phyloP scores from a whole-genome alignment of 805 yeast species.

The Myxozyma mucilagina region DNA sequence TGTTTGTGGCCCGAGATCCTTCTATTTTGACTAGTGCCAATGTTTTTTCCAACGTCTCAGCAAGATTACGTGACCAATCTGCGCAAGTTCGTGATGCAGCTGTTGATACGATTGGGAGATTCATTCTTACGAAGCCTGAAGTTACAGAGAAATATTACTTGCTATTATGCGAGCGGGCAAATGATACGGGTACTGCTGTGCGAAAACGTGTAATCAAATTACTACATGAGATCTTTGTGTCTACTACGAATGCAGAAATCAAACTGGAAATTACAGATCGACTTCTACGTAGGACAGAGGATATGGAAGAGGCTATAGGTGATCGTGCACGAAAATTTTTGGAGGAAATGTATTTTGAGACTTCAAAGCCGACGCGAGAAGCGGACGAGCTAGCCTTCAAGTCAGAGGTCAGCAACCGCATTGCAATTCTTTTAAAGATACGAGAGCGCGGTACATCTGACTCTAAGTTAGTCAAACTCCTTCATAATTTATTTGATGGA shows the following conservation, averaged over 20 bases:
- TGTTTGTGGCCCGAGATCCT: conserved; percentile 55
- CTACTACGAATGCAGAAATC: conserved; percentile 37
- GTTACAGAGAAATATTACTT: conserved; percentile 52
- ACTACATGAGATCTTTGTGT: conserved; percentile 50
- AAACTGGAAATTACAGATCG: conserved; percentile 51
- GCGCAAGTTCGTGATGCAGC: conserved; percentile 77
- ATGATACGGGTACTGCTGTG: conserved; percentile 65
- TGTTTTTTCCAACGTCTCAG: conserved; percentile 55
- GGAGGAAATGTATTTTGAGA: conserved; percentile 21
- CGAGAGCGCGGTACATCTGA: conserved; percentile 19
- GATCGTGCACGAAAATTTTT: conserved; percentile 15
- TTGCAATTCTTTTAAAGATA: conserved; percentile 7
- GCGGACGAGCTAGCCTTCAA: conserved; percentile 8
- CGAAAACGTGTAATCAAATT: conserved; percentile 62
- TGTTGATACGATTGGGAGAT: conserved; percentile 61
- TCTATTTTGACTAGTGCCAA: conserved; percentile 50
- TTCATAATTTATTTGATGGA: conserved; percentile 9
- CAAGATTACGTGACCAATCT: conserved; percentile 57
- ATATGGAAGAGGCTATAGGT: conserved; percentile 55
- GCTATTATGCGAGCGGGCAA: conserved; percentile 50
- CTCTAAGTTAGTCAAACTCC: conserved; percentile 11
- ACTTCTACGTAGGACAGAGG: conserved; percentile 59
- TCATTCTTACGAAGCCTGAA: conserved; percentile 48
- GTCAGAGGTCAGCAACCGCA: conserved; percentile 12
- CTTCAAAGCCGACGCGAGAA: background rate